Percentiles rank a stretch among this genome's conserved stretches.
Conservation (phyloP, 306 rosid species). For the Luffa acutangula region DNA sequence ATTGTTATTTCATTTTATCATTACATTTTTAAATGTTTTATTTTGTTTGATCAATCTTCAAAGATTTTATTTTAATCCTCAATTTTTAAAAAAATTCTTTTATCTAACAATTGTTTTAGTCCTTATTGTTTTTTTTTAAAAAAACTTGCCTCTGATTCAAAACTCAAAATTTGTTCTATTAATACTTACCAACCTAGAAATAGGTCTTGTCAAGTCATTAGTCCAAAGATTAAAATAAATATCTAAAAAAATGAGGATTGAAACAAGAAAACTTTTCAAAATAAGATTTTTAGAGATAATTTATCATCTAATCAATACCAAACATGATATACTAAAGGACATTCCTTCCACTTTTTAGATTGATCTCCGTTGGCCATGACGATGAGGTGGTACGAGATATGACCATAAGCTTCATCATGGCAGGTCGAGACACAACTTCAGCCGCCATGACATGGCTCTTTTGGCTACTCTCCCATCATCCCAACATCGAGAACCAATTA, state of each 20-base stretch:
- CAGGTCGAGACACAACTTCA: slow-evolving; percentile 88
- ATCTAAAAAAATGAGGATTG: no score
- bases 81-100: no score
- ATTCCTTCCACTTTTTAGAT: not conserved
- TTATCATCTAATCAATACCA: no score
- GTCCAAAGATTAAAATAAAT: no score
- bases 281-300: not conserved
- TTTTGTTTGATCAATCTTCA: no score
- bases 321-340: no score
- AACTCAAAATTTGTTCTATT: not conserved
- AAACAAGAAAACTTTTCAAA: no score
- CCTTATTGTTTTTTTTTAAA: no score
- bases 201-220: no score
- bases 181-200: not conserved
- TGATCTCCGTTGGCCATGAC: slow-evolving; percentile 36
- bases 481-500: slow-evolving; percentile 22
- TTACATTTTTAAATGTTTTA: not conserved
- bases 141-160: not conserved
- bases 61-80: not conserved
- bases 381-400: slow-evolving; percentile 61
- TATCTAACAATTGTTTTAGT: no score
- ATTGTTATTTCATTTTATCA: not conserved
- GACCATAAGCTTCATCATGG: slow-evolving; percentile 78
- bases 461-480: slow-evolving; percentile 51
- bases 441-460: slow-evolving; percentile 93